Conservation (phyloP, 2,329 filamentous ascomycete species). For the Nemania sp. region DNA sequence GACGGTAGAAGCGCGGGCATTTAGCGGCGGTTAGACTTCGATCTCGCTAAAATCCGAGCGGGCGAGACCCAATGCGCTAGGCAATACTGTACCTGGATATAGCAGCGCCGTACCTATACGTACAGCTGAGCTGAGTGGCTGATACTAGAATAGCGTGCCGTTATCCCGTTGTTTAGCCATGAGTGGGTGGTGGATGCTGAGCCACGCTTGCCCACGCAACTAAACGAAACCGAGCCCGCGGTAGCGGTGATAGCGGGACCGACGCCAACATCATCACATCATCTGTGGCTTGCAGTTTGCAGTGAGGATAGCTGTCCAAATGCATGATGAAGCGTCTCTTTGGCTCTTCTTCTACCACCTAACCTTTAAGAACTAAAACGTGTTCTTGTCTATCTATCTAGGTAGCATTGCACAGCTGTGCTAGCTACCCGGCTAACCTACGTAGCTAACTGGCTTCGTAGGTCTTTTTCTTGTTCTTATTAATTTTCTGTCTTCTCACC, state of each 20-base stretch:
- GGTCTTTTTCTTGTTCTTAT: background rate
- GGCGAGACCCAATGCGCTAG: background rate
- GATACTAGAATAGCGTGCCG: too few relatives aligned
- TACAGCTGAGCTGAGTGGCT: too few relatives aligned
- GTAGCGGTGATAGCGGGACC: background rate
- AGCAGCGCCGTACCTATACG: too few relatives aligned
- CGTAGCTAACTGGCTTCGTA: background rate
- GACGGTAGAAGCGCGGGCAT: conserved; percentile 20
- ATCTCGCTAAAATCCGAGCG: background rate
- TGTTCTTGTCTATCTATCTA: conserved; percentile 11
- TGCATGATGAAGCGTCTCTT: background rate
- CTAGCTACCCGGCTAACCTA: background rate
- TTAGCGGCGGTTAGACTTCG: conserved; percentile 4
- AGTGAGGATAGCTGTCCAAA: conserved; percentile 21
- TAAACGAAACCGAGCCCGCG: background rate
- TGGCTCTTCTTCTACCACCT: background rate
- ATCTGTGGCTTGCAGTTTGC: conserved; percentile 4
- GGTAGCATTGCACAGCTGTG: background rate
- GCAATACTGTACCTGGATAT: background rate
- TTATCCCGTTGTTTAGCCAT: too few relatives aligned
- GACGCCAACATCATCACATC: conserved; percentile 5
- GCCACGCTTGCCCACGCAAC: conserved; percentile 14
- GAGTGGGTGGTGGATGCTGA: background rate
- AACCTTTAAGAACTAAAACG: conserved; percentile 2
- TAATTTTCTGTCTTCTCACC: background rate